Conservation (phyloP, 164 flowering plant genomes). For the Berberis thunbergii region DNA sequence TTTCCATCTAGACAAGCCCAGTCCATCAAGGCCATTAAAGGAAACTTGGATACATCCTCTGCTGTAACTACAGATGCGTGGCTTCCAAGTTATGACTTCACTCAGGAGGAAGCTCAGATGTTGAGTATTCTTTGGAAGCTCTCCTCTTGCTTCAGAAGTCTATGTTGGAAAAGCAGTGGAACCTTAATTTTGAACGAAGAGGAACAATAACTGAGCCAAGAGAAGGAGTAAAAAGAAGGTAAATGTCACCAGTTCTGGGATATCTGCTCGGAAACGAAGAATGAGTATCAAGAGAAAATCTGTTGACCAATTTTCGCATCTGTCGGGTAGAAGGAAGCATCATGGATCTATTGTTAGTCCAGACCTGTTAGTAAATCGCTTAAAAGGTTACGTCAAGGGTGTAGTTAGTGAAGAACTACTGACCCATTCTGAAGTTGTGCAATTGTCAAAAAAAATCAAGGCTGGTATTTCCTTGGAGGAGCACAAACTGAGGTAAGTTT, state of each 20-base stretch:
- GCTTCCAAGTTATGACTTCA: conserved; percentile 18
- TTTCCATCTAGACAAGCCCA: conserved; percentile 32
- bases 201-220: conserved; percentile 9
- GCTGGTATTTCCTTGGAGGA: conserved; percentile 67
- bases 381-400: conserved; percentile 71
- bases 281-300: conserved; percentile 25
- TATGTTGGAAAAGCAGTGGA: conserved; percentile 90
- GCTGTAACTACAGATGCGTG: conserved; percentile 28
- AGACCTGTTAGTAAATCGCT: conserved; percentile 48
- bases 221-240: conserved; percentile 22
- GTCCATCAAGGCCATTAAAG: conserved; percentile 56
- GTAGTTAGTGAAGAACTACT: conserved; percentile 54
- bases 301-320: conserved; percentile 12
- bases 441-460: conserved; percentile 61
- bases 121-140: conserved; percentile 55
- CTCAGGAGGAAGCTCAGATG: conserved; percentile 28
- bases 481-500: conserved; percentile 48
- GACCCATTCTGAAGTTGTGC: conserved; percentile 69
- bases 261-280: conserved; percentile 78
- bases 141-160: conserved; percentile 82
- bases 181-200: conserved; percentile 47
- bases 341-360: conserved; percentile 35
- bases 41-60: conserved; percentile 34
- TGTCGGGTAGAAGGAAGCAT: conserved; percentile 22
- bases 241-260: conserved; percentile 56